Percentiles rank a stretch among this genome's conserved stretches.
Evolutionary conservation across 768 basidiomycete genomes (phyloP).

Genomic region (Psilocybe sp.): DNA sequence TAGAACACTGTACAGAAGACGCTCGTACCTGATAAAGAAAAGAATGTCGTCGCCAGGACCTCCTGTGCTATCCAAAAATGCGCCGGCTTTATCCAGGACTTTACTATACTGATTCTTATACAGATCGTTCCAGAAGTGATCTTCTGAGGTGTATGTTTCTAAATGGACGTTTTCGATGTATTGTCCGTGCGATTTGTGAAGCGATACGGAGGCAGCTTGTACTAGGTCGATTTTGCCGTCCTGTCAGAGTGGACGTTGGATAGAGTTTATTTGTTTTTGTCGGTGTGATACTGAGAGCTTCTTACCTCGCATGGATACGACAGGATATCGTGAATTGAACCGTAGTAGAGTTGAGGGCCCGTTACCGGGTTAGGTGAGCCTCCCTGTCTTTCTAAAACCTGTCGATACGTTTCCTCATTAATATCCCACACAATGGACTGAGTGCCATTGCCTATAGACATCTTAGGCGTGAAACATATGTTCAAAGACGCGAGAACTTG

Average conservation of each 20-base stretch:
- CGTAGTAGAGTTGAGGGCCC: constrained; percentile 76
- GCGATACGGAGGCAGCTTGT: constrained; percentile 82
- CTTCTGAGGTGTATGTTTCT: constrained; percentile 63
- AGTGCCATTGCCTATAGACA: constrained; percentile 79
- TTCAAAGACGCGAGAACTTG: constrained; percentile 21
- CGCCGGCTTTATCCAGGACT: constrained; percentile 63
- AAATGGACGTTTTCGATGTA: constrained; percentile 87
- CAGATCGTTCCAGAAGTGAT: constrained; percentile 72
- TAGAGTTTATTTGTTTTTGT: neutral
- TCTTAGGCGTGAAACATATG: neutral
- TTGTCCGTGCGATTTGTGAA: constrained; percentile 82
- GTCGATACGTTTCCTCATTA: constrained; percentile 81
- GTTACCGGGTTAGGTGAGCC: constrained; percentile 31
- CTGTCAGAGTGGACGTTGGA: constrained; percentile 29
- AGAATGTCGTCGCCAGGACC: constrained; percentile 67
- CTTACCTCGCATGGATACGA: constrained; percentile 89
- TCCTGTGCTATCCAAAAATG: constrained; percentile 69
- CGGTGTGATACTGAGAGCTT: neutral
- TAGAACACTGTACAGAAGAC: constrained; percentile 1
- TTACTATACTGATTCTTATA: constrained; percentile 64
- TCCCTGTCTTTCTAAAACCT: constrained; percentile 54
- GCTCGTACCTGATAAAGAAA: constrained; percentile 77
- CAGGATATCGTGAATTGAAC: constrained; percentile 90
- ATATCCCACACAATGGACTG: constrained; percentile 90
- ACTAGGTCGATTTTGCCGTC: constrained; percentile 78